Percentiles rank a stretch among this genome's conserved stretches.
Evolutionary conservation across 225 moss, liverwort and hornwort species (phyloP).

Genomic region (Bryum argenteum): DNA sequence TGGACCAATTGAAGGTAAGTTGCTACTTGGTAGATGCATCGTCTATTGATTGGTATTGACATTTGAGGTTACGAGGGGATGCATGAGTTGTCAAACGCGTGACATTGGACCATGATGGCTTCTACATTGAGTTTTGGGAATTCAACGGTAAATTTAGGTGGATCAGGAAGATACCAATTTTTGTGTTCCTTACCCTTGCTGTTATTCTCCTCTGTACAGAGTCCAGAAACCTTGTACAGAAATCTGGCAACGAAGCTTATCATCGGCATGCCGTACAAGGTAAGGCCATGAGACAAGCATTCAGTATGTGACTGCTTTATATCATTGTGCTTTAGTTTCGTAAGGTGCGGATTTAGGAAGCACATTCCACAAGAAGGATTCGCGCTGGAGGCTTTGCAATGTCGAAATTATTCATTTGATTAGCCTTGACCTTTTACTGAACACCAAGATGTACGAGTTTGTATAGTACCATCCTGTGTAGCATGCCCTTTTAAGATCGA

Average conservation of each 20-base stretch:
- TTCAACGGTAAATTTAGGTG: background rate
- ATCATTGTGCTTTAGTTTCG: background rate
- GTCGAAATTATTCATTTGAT: background rate
- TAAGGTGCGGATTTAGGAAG: constrained; percentile 2
- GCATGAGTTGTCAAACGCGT: constrained; percentile 5
- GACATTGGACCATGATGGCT: constrained; percentile 8
- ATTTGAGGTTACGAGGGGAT: background rate
- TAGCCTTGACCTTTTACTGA: background rate
- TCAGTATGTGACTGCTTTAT: background rate
- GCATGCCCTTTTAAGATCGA: background rate
- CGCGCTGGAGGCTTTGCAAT: background rate
- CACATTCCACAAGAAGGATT: background rate
- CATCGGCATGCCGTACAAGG: constrained; percentile 99
- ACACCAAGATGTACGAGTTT: constrained; percentile 2
- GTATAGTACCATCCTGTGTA: background rate
- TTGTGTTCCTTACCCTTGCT: constrained; percentile 4
- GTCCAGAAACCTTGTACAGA: constrained; percentile 80
- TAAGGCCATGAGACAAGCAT: constrained; percentile 21
- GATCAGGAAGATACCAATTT: background rate
- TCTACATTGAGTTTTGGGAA: background rate
- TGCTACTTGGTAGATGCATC: constrained; percentile 2
- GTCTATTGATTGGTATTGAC: constrained; percentile 3
- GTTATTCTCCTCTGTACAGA: constrained; percentile 39
- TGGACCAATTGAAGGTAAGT: constrained; percentile 77
- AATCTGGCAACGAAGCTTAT: constrained; percentile 85